Conservation (phyloP, 75 land plant genomes). For the Pseudotsuga menziesii region DNA sequence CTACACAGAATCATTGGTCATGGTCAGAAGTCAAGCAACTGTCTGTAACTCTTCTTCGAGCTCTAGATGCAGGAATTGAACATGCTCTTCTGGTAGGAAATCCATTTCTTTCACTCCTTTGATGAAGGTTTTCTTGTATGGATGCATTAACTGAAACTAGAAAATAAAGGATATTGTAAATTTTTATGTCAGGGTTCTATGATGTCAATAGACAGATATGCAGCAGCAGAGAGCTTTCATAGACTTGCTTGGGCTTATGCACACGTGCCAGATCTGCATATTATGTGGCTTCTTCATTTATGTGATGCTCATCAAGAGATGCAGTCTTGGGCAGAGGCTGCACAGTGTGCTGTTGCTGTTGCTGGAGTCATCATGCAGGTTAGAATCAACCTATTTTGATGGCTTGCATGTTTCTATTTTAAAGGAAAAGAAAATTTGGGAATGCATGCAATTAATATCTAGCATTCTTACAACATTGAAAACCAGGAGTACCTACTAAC, state of each 20-base stretch:
- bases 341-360: constrained; percentile 99
- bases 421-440: background rate
- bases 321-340: constrained; percentile 99
- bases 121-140: constrained; percentile 3
- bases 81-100: constrained; percentile 84
- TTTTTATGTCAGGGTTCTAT: constrained; percentile 49
- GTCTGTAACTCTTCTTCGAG: constrained; percentile 67
- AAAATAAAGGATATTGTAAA: background rate
- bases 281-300: constrained; percentile 98
- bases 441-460: too few relatives aligned
- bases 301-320: constrained; percentile 99
- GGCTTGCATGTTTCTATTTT: background rate
- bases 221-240: constrained; percentile 89
- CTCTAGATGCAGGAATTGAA: constrained; percentile 97
- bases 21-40: constrained; percentile 78
- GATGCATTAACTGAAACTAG: background rate
- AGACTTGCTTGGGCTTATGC: constrained; percentile 94
- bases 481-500: too few relatives aligned
- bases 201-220: constrained; percentile 82
- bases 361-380: constrained; percentile 99
- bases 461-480: too few relatives aligned
- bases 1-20: constrained; percentile 66
- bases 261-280: constrained; percentile 97
- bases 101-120: background rate
- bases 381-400: background rate